Evolutionary conservation across 2,329 filamentous ascomycete genomes (phyloP).

Genomic region (Calonectria pseudoreteaudii): DNA sequence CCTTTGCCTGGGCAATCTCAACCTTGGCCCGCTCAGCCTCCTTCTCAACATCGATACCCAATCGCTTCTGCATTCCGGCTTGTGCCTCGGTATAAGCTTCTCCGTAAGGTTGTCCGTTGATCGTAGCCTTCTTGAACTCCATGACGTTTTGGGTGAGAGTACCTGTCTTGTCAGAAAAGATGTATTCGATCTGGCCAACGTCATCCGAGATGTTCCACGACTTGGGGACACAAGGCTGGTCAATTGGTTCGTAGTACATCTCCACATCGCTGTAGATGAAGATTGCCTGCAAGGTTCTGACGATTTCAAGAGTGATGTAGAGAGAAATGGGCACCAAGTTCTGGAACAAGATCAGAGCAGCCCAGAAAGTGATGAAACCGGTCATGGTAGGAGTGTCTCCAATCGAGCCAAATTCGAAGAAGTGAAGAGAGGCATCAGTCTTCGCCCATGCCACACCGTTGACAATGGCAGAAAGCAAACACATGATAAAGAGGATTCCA

Average conservation of each 20-base stretch:
- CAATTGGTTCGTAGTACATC: conserved; percentile 97
- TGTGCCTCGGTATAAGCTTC: conserved; percentile 98
- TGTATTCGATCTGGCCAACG: conserved; percentile 97
- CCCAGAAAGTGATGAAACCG: conserved; percentile 98
- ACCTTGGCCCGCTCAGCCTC: conserved; percentile 78
- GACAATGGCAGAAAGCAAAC: conserved; percentile 84
- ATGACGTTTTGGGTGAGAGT: conserved; percentile 97
- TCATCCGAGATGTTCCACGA: conserved; percentile 99
- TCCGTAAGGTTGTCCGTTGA: conserved; percentile 96
- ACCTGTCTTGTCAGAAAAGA: conserved; percentile 98
- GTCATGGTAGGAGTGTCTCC: conserved; percentile 80
- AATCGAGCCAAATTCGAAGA: conserved; percentile 88
- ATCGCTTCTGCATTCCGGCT: conserved; percentile 92
- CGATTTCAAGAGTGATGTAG: conserved; percentile 96
- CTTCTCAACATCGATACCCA: conserved; percentile 87
- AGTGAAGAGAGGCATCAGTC: conserved; percentile 78
- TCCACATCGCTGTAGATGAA: conserved; percentile 97
- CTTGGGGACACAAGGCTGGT: conserved; percentile 96
- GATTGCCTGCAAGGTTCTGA: conserved; percentile 90
- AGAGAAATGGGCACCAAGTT: conserved; percentile 98
- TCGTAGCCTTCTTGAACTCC: conserved; percentile 99
- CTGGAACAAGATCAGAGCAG: conserved; percentile 93
- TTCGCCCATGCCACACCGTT: conserved; percentile 86
- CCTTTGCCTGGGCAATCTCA: conserved; percentile 84
- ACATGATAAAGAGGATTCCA: conserved; percentile 88